phyloP scores from a whole-genome alignment of 2,329 filamentous ascomycete species.

The Neonectria coccinea region DNA sequence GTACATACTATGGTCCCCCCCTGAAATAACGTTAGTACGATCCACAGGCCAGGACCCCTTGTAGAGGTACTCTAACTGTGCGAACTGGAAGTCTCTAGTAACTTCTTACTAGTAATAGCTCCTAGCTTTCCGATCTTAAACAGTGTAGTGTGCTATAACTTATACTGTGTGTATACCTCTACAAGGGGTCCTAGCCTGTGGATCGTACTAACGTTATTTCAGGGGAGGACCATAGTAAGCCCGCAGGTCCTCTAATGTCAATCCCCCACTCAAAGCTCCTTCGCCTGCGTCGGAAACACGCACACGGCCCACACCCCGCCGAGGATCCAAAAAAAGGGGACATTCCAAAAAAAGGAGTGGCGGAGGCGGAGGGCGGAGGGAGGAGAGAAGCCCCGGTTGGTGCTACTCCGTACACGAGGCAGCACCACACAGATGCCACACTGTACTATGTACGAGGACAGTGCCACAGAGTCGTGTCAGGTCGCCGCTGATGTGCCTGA shows the following conservation, averaged over 20 bases:
- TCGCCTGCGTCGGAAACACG: background rate
- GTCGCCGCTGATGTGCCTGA: conserved; percentile 30
- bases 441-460: background rate
- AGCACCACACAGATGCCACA: background rate
- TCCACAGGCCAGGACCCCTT: too few relatives aligned
- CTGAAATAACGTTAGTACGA: too few relatives aligned
- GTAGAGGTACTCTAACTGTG: too few relatives aligned
- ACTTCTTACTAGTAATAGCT: too few relatives aligned
- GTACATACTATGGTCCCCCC: too few relatives aligned
- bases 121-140: too few relatives aligned
- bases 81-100: too few relatives aligned
- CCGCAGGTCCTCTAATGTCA: background rate
- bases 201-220: too few relatives aligned
- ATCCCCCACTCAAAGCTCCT: background rate
- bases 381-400: conserved; percentile 1
- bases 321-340: conserved; percentile 1
- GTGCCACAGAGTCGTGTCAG: conserved; percentile 15
- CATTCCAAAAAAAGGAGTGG: conserved; percentile 9
- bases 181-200: too few relatives aligned
- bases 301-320: background rate
- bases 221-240: too few relatives aligned
- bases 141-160: too few relatives aligned
- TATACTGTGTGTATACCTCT: too few relatives aligned
- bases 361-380: background rate
- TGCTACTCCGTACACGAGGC: conserved; percentile 9